Evolutionary conservation across 495 filamentous ascomycete species (phyloP).

Genomic region (Xylaria intraflava): DNA sequence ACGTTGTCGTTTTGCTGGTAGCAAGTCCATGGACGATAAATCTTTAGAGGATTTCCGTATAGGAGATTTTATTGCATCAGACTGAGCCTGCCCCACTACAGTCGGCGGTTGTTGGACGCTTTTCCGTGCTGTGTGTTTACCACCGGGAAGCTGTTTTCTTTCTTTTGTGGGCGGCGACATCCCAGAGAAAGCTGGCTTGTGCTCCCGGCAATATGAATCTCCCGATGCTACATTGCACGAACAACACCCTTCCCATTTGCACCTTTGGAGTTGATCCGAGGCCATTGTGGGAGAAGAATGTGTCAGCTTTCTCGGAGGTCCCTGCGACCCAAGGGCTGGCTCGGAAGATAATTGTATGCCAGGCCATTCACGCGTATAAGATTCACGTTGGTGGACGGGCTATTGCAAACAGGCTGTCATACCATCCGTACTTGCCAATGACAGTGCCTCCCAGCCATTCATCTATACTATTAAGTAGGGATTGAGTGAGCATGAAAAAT

Average conservation of each 20-base stretch:
- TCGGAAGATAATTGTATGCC: constrained; percentile 2
- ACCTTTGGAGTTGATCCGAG: background rate
- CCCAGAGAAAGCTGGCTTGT: background rate
- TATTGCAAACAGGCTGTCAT: constrained; percentile 8
- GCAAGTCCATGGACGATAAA: background rate
- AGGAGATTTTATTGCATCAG: constrained; percentile 1
- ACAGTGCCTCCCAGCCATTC: background rate
- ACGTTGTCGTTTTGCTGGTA: constrained; percentile 14
- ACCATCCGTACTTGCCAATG: constrained; percentile 1
- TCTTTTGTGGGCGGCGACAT: background rate
- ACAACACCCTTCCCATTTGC: constrained; percentile 8
- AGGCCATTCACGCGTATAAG: constrained; percentile 8
- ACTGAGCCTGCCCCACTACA: background rate
- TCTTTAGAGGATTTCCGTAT: constrained; percentile 2
- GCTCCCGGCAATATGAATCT: constrained; percentile 4
- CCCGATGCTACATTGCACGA: background rate
- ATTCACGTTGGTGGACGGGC: constrained; percentile 1
- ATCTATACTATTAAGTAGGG: constrained; percentile 4
- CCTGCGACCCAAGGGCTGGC: background rate
- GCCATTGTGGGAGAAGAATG: constrained; percentile 4
- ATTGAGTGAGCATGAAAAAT: constrained; percentile 5
- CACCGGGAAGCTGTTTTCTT: constrained; percentile 19
- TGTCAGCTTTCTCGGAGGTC: background rate
- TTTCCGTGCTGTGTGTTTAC: constrained; percentile 20
- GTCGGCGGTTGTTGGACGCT: background rate